phyloP scores from a whole-genome alignment of 352 stramenopile species.

The Nothophytophthora sp. region DNA sequence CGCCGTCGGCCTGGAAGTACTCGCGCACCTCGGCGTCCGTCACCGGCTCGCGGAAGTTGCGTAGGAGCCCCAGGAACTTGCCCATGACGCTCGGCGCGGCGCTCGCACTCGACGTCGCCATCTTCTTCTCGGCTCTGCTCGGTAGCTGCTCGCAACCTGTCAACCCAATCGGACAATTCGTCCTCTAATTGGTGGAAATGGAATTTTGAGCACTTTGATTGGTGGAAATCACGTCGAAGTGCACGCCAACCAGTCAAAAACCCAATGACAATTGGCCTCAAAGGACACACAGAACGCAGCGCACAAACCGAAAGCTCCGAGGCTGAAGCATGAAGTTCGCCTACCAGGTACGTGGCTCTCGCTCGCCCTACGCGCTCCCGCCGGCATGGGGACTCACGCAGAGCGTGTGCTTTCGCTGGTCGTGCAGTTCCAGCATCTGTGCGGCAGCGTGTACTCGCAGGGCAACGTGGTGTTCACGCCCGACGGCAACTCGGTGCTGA shows the following conservation, averaged over 20 bases:
- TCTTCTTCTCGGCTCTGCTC: not conserved
- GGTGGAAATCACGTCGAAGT: constrained; percentile 28
- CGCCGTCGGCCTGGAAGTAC: constrained; percentile 66
- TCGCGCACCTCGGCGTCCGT: constrained; percentile 81
- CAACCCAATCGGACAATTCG: constrained; percentile 6
- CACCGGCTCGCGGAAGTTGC: constrained; percentile 79
- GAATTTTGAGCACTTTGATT: constrained; percentile 9
- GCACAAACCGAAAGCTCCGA: constrained; percentile 14
- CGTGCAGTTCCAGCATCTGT: constrained; percentile 93
- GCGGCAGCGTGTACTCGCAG: constrained; percentile 93
- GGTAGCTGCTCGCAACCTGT: too few species aligned
- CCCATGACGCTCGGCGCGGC: constrained; percentile 42
- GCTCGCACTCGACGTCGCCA: constrained; percentile 31
- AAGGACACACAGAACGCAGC: constrained; percentile 2
- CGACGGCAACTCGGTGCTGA: constrained; percentile 92
- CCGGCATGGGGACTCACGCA: too few species aligned
- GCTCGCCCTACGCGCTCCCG: too few species aligned
- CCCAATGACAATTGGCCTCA: constrained; percentile 4
- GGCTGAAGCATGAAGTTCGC: constrained; percentile 80
- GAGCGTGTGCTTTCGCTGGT: too few species aligned
- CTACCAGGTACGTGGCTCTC: constrained; percentile 74
- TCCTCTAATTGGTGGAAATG: constrained; percentile 33
- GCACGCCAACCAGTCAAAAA: constrained; percentile 43
- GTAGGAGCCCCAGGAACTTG: constrained; percentile 78
- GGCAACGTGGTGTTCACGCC: constrained; percentile 94